Evolutionary conservation across 2,329 filamentous ascomycete genomes (phyloP).

Genomic region (Paradendryphiella salina): DNA sequence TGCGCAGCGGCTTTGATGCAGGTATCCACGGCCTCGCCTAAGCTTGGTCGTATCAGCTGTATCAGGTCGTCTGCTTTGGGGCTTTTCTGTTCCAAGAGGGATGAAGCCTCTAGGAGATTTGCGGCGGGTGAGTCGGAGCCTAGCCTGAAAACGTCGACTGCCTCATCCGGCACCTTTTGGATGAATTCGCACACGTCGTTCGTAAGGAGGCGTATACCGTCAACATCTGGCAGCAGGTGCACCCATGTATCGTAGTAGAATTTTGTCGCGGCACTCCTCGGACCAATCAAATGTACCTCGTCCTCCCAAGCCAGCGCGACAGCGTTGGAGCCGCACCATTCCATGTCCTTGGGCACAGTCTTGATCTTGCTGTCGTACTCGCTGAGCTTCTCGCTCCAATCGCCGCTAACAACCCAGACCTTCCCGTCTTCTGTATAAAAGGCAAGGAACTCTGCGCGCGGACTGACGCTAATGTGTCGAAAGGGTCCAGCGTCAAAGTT

Average conservation of each 20-base stretch:
- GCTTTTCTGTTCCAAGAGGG: conserved; percentile 88
- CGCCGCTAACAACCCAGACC: conserved; percentile 89
- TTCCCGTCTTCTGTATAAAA: conserved; percentile 82
- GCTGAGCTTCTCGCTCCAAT: conserved; percentile 89
- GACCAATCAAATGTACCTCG: conserved; percentile 91
- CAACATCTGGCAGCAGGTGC: conserved; percentile 82
- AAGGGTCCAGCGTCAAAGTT: conserved; percentile 92
- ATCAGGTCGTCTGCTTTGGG: conserved; percentile 98
- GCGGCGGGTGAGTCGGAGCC: conserved; percentile 87
- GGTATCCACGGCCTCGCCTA: conserved; percentile 90
- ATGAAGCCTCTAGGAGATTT: conserved; percentile 89
- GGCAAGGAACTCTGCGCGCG: conserved; percentile 84
- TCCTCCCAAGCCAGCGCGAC: conserved; percentile 96
- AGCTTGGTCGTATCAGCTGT: conserved; percentile 82
- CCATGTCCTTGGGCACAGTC: conserved; percentile 81
- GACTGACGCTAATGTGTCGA: conserved; percentile 84
- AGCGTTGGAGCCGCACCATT: conserved; percentile 96
- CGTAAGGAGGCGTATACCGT: conserved; percentile 87
- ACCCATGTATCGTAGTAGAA: conserved; percentile 92
- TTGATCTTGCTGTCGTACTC: conserved; percentile 88
- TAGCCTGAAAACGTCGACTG: conserved; percentile 84
- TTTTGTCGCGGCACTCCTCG: conserved; percentile 72
- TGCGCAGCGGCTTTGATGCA: conserved; percentile 93
- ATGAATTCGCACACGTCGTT: conserved; percentile 96
- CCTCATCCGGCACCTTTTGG: conserved; percentile 87